Evolutionary conservation across 352 stramenopile genomes (phyloP), one percentile per base, ranked within the genome.

Genomic region (Globisporangium uncinulatum): DNA sequence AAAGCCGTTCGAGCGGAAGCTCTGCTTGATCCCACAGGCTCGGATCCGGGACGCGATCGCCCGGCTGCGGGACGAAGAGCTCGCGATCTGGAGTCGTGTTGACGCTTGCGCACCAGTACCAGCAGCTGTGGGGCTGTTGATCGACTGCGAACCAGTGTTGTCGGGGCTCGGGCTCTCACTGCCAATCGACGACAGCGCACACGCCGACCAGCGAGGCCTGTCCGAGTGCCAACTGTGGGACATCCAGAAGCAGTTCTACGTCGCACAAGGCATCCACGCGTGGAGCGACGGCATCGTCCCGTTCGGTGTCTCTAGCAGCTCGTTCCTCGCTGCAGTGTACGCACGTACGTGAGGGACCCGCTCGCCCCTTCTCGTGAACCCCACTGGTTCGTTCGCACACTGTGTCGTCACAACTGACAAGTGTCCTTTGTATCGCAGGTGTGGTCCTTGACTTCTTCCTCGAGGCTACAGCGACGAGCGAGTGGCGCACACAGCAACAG

Each of bases 201-300:
- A 32, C 17, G 5, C 14, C 8, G 19, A 34, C 47, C 32, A 48
- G 37, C 32, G 5, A 32, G 20, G 71, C n/a, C 57, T 94, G 13
- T 86, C 81, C 0, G 47, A 79, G 47, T 92, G 77, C 44, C 53
- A 57, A 42, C 48, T 94, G 41, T 94, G 83, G 83, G 65, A 86
- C 57, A 66, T 73, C 4, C 83, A 94, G 49, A 91, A 91, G 57
- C 71, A 85, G 19, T 94, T 90, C 54, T 94, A 94, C 67, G 66
- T 83, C 8, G 57, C 74, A n/a, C 75, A 85, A 46, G 83, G 83
- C 11, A 90, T 94, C 59, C 59, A 57, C 3, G 83, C 81, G 15
- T 94, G 83, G 83, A 92, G 79, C 59, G 67, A 78, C 37, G 72
- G 83, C 20, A 56, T 79, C 3, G 82, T 94, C 39, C 81, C 83